phyloP scores from a whole-genome alignment of 148 eudicot species.

The Cornus suecica region DNA sequence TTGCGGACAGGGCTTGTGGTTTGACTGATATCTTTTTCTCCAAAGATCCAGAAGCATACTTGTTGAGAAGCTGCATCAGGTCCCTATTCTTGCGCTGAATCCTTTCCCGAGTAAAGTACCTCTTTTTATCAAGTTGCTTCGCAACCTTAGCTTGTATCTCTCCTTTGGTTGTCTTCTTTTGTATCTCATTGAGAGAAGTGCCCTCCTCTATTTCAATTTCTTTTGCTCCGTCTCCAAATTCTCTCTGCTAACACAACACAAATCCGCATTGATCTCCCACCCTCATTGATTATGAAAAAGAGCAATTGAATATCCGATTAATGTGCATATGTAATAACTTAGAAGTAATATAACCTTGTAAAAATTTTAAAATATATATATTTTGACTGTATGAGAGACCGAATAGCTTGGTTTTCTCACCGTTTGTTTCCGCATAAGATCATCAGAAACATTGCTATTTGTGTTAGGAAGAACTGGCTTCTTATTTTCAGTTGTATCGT shows the following conservation, averaged over 20 bases:
- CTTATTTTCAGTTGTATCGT: conserved; percentile 32
- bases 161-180: conserved; percentile 65
- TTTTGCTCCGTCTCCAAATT: conserved; percentile 87
- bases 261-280: conserved; percentile 1
- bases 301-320: background rate
- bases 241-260: conserved; percentile 43
- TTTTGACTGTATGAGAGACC: conserved; percentile 5
- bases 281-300: background rate
- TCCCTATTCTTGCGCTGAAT: conserved; percentile 91
- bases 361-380: too few species aligned
- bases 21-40: conserved; percentile 26
- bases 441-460: conserved; percentile 53
- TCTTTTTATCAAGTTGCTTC: conserved; percentile 52
- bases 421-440: conserved; percentile 73
- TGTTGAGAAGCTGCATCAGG: conserved; percentile 53
- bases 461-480: conserved; percentile 30
- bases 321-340: background rate
- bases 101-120: conserved; percentile 36
- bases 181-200: conserved; percentile 56
- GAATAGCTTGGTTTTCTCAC: conserved; percentile 78
- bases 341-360: too few species aligned
- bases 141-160: conserved; percentile 67
- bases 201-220: conserved; percentile 79
- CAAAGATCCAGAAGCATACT: conserved; percentile 30
- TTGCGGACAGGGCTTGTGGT: conserved; percentile 53